Base-by-base conservation (phyloP, 352 stramenopile species). In the Phytopythium delawarense region DNA sequence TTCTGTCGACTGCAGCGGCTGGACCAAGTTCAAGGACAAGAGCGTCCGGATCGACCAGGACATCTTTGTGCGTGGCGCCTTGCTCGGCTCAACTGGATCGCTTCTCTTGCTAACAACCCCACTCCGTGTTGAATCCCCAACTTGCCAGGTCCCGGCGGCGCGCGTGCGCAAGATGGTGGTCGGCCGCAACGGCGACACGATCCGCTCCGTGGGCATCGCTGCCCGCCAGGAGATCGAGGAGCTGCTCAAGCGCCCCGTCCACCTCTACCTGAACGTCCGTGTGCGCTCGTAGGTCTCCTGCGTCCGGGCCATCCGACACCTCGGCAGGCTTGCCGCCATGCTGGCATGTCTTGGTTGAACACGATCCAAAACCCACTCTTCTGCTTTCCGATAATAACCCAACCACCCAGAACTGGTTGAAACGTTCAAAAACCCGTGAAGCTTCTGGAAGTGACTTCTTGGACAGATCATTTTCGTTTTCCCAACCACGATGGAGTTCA, bases 41-140 rank as follows among this genome's bases (percentile, higher is more conserved):
- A 96, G 84, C 55, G 52, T 96, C 39, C 84, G 87, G 25, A 96
- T 96, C 57, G 87, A 96, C 68, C 87, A 96, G 58, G 87, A 96
- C 59, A 81, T 96, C 42, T 92, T 92, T 57, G 87, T 96, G 87
- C 69, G 80, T 84, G 45, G 20, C 23, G 42, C 5, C 13, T 30
- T 21, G 50, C 37, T 62, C 56, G 59, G 40, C 44, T 56, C 53
- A 45, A 37, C 30, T 32, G 13, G 21, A 54, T 4, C 12, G 35
- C 35, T 15, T 32, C 46, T 53, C 18, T 39, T 5, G 3, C 50
- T 57, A 23, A 40, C 7, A 18, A 55, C 30, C 25, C 35, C 5
- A 40, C 35, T 11, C 8, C 18, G 7, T 46, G 4, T 46, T 13
- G 39, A n/a, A 20, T 9, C 13, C 15, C 8, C 11, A n/a, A 16